Base-by-base conservation (phyloP, 2,329 filamentous ascomycete genomes). In the Ophiostoma australiae region DNA sequence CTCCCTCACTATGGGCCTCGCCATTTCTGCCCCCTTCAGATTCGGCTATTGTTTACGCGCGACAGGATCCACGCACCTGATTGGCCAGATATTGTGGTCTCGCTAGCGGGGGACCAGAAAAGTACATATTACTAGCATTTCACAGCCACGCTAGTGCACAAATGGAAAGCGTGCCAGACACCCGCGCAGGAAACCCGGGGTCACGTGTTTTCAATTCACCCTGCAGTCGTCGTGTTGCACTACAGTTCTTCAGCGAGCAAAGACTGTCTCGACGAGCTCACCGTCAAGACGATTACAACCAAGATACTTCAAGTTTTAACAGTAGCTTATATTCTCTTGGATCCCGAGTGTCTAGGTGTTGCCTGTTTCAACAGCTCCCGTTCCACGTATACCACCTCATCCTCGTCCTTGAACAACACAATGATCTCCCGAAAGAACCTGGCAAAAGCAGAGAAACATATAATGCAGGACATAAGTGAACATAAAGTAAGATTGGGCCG, bases 1-100 rank as follows among this genome's bases (percentile, higher is more conserved):
- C 52, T 58, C 52, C 52, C 52, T 58, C 52, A 58, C 8, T 27
- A 58, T 27, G 44, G 44, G 44, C 44, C 20, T 48, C 20, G 6
- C 44, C 44, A 58, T 58, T 58, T 58, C 52, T 61, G 3, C 58
- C 58, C 58, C 58, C 33, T 65, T 20, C 37, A 15, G 20, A 35
- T 17, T 66, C 35, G 31, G 55, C 63, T 35, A 66, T 66, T 67
- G 66, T 67, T 67, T 67, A 67, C 66, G 66, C 66, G 66, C 66
- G 66, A 67, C 39, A 23, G n/a, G 66, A 13, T 23, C 66, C 66
- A 39, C 65, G 23, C 39, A 15, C n/a, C 11, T 67, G 66, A 67
- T 67, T 67, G 66, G 66, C 15, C 66, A 66, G 37, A 31, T 44
- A 13, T n/a, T 66, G 63, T 66, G 66, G 66, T 66, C 63, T 39